These are phyloP conservation scores for Cryptosporidium bovis DNA, from an alignment of 169 alveolate genomes.

Conservation along the genomic window DNA sequence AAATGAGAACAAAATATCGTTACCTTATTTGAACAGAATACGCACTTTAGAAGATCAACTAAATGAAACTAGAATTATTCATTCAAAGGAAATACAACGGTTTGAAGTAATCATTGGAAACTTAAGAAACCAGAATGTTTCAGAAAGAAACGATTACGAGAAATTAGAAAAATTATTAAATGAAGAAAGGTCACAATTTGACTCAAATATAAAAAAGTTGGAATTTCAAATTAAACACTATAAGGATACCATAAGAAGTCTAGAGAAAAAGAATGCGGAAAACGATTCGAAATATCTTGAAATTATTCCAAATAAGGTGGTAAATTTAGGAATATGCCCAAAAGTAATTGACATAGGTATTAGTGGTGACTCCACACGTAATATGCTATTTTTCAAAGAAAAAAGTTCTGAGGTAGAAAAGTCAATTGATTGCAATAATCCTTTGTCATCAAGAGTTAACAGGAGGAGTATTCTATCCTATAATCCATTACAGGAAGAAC, in stretches of 20 bases:
- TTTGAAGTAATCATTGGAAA: conserved; percentile 36
- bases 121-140: conserved; percentile 14
- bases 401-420: not conserved
- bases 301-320: not conserved
- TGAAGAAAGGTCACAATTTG: not conserved
- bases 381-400: not conserved
- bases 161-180: not conserved
- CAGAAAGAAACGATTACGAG: conserved; percentile 3
- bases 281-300: not conserved
- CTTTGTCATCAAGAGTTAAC: not conserved
- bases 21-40: conserved; percentile 54
- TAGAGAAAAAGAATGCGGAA: conserved; percentile 17
- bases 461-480: not conserved
- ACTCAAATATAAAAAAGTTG: conserved; percentile 1
- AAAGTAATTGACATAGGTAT: no score
- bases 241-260: not conserved
- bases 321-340: not conserved
- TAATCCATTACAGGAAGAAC: conserved; percentile 29
- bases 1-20: not conserved
- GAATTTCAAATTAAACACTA: conserved; percentile 9
- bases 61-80: conserved; percentile 50
- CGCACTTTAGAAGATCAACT: conserved; percentile 42
- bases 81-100: conserved; percentile 33
- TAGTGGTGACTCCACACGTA: not conserved
- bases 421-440: not conserved